Conservation (phyloP, 345 rosid species). For the Corymbia maculata region DNA sequence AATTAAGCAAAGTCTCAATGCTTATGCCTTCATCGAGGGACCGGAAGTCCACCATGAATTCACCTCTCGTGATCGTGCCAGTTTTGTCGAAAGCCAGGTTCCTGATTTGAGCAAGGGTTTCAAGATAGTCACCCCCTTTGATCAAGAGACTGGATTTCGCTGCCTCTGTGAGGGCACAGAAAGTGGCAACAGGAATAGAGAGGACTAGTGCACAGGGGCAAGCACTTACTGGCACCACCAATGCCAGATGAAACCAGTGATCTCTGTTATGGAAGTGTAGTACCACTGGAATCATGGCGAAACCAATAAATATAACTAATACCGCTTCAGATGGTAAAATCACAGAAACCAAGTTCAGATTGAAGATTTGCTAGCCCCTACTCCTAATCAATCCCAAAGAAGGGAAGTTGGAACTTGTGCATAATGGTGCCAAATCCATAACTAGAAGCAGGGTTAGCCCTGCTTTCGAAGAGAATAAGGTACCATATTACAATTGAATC, state of each 20-base stretch:
- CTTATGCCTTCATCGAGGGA: constrained; percentile 33
- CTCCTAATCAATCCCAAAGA: background rate
- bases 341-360: background rate
- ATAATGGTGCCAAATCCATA: background rate
- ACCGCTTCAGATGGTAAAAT: constrained; percentile 33
- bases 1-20: constrained; percentile 26
- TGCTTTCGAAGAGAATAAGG: too few relatives aligned
- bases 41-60: constrained; percentile 59
- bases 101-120: constrained; percentile 63
- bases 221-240: constrained; percentile 80
- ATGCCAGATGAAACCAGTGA: constrained; percentile 66
- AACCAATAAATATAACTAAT: constrained; percentile 31
- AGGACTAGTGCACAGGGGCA: constrained; percentile 88
- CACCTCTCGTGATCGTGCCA: constrained; percentile 74
- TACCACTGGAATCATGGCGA: constrained; percentile 47
- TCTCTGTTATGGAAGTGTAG: constrained; percentile 23
- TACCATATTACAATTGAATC: background rate
- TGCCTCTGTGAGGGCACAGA: constrained; percentile 74
- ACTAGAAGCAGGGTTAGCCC: too few relatives aligned
- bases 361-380: background rate
- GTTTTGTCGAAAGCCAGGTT: constrained; percentile 82
- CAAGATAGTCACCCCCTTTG: constrained; percentile 78
- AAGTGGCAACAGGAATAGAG: constrained; percentile 83
- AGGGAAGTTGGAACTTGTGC: background rate
- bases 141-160: constrained; percentile 73